phyloP scores from a whole-genome alignment of 352 stramenopile species.

The Phytophthora litchii region DNA sequence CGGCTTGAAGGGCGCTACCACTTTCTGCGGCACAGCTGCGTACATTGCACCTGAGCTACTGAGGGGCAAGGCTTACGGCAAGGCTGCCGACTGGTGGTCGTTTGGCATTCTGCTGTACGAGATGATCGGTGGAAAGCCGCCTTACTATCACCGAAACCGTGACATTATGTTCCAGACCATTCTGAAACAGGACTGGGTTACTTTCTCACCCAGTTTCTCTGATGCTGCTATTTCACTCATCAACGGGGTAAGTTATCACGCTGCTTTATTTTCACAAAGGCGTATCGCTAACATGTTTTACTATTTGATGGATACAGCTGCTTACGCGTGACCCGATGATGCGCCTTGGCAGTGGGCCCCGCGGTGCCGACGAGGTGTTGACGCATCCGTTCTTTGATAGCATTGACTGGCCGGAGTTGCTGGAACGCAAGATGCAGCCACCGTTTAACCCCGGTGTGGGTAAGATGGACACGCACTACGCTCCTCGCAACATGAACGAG shows the following conservation, averaged over 20 bases:
- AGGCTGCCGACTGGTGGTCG: slow-evolving; percentile 95
- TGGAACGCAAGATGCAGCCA: slow-evolving; percentile 81
- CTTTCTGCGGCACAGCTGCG: slow-evolving; percentile 93
- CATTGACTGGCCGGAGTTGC: slow-evolving; percentile 91
- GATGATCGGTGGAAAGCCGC: slow-evolving; percentile 93
- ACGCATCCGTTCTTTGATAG: slow-evolving; percentile 92
- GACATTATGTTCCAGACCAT: slow-evolving; percentile 94
- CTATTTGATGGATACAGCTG: slow-evolving; percentile 66
- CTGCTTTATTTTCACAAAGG: slow-evolving; percentile 1
- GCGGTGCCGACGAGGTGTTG: slow-evolving; percentile 90
- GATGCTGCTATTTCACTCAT: slow-evolving; percentile 91
- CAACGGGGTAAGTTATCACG: slow-evolving; percentile 76
- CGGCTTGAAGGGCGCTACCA: slow-evolving; percentile 86
- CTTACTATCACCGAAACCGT: slow-evolving; percentile 91
- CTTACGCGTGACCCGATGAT: slow-evolving; percentile 96
- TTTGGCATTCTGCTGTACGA: slow-evolving; percentile 96
- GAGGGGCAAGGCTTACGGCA: slow-evolving; percentile 89
- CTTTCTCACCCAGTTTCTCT: slow-evolving; percentile 95
- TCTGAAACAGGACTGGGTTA: slow-evolving; percentile 92
- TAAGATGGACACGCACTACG: slow-evolving; percentile 88
- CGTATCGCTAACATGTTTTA: slow-evolving; percentile 26
- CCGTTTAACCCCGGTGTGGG: slow-evolving; percentile 91
- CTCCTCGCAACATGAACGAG: slow-evolving; percentile 86
- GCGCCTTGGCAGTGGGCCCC: slow-evolving; percentile 93
- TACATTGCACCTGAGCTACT: slow-evolving; percentile 94